Evolutionary conservation across 2,329 filamentous ascomycete species (phyloP), one percentile per base, ranked within the genome.

Genomic region (Calcarisporium arbuscula): DNA sequence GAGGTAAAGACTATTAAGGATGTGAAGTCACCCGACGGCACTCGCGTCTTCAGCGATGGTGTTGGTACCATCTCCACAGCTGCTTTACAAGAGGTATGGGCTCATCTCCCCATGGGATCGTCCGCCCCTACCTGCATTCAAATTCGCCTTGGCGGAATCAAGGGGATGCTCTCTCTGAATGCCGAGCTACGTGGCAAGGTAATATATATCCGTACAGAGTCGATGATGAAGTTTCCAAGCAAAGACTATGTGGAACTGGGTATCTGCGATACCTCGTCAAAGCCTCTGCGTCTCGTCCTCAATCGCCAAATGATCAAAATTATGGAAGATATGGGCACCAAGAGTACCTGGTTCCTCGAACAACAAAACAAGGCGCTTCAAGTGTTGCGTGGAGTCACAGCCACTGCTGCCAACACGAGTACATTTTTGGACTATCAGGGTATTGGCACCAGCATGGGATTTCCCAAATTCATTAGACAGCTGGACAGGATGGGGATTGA

Each of bases 301-400:
- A 94, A 94, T 49, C 77, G 82, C 1, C 85, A 85, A 44, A 67
- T 89, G 41, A 87, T 94, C 60, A 94, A 94, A 53, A 87, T 94
- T 5, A 56, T 94, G 1, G 87, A 94, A 50, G 87, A 94, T 44
- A 77, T 90, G 54, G 70, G 72, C 0, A 77, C 83, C 0, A 52
- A 65, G 0, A 50, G 61, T 2, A 36, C 57, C 0, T 81, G 74
- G 53, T 90, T 94, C 44, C 51, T 82, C 9, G 49, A 65, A 0
- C 58, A 85, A 2, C 86, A 92, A 53, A 61, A 65, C 1, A 60
- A 63, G n/a, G 80, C 80, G 19, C 59, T 92, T 4, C 44, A 68
- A 0, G 62, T 69, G 10, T 62, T 94, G 5, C 70, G 76, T 4
- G 57, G 58, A 9, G 75, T 82, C 30, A 80, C 80, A 0, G 59